phyloP scores from a whole-genome alignment of 495 filamentous ascomycete genomes.

The Tuber aestivum region DNA sequence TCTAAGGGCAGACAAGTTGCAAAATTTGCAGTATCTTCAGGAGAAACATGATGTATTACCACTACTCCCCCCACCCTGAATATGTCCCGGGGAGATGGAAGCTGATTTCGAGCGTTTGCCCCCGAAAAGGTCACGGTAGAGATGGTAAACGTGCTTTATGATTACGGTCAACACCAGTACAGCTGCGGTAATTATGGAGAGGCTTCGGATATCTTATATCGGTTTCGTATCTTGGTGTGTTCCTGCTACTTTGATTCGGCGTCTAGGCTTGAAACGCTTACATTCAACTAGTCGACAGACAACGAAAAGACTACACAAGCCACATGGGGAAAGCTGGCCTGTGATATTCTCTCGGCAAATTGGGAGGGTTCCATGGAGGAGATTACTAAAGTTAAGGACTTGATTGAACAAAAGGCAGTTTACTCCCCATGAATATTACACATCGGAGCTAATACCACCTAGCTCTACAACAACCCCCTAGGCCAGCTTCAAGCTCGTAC shows the following conservation, averaged over 20 bases:
- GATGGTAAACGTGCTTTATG: constrained; percentile 90
- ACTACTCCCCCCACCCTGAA: neutral
- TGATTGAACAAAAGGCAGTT: constrained; percentile 59
- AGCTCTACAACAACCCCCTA: constrained; percentile 90
- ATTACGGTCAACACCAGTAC: constrained; percentile 93
- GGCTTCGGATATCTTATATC: constrained; percentile 84
- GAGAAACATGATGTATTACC: constrained; percentile 72
- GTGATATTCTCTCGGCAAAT: constrained; percentile 82
- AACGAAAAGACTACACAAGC: constrained; percentile 92
- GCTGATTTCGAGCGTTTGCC: constrained; percentile 22
- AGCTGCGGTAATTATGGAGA: constrained; percentile 85
- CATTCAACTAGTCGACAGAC: constrained; percentile 62
- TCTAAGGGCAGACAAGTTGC: constrained; percentile 88
- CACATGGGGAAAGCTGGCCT: constrained; percentile 93
- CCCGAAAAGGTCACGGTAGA: constrained; percentile 66
- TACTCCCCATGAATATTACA: neutral
- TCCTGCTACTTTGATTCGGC: neutral
- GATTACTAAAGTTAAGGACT: constrained; percentile 85
- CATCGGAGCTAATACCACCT: constrained; percentile 44
- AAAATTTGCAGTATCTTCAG: constrained; percentile 93
- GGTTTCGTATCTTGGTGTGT: constrained; percentile 75
- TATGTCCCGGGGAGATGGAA: constrained; percentile 6
- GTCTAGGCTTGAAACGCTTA: constrained; percentile 27
- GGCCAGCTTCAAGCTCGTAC: constrained; percentile 90
- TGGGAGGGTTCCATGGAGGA: constrained; percentile 98